Evolutionary conservation across 495 filamentous ascomycete genomes (phyloP), one percentile per base, ranked within the genome.

Genomic region (Aspergillus cavernicola): DNA sequence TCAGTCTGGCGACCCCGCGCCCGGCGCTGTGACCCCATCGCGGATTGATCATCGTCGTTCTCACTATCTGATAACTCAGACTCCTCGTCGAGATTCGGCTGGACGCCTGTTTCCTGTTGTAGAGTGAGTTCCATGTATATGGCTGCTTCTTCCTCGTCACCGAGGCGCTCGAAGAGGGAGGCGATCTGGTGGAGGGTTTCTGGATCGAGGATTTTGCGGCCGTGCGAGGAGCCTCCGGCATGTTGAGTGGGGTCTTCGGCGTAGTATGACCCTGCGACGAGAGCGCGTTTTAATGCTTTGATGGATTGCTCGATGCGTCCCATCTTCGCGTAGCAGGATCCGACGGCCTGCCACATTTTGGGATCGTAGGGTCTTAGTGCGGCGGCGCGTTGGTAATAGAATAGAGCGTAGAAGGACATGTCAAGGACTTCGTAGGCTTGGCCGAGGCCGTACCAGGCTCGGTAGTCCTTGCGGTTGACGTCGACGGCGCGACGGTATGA

Each of bases 311-410:
- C 75, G 16, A 89, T 72, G 31, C 89, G 84, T 26, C 81, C 85
- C 81, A 96, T 91, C 59, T 89, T 90, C 41, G 90, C 85, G 47
- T 93, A 88, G 65, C 93, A 97, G 18, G 81, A 85, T 15, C 88
- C 95, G 33, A 99, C 90, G 0, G 95, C 95, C 69, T 91, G 86
- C 95, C 95, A 99, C 92, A 99, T 95, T 66, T 96, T 96, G 0
- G 90, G 86, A 58, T 99, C 95, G 75, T 89, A 95, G 1, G 93
- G 90, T 8, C 88, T 80, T 3, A 97, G 77, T 9, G 88, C 88
- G 1, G 95, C 92, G 0, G 93, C 93, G 44, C 92, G 90, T 61
- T 99, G 92, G 73, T 93, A 97, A 70, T 99, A 99, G 80, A 90
- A 97, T 1, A 97, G 75, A 4, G 92, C 89, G 66, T 99, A 99